Percentiles rank a stretch among this genome's conserved stretches.
Evolutionary conservation across 2,329 filamentous ascomycete genomes (phyloP).

Genomic region (Claviceps monticola): DNA sequence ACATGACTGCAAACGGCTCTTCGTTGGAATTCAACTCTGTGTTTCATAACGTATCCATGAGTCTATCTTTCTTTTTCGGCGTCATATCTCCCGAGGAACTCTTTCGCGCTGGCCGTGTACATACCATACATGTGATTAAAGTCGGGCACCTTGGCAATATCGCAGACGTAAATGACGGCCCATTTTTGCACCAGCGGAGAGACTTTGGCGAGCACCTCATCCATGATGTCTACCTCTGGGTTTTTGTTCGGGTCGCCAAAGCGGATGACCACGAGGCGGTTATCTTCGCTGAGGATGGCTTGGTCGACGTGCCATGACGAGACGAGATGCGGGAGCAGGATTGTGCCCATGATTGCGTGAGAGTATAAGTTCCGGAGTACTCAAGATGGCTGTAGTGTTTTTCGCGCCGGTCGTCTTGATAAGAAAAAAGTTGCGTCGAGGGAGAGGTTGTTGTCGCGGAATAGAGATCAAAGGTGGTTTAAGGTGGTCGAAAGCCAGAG

Average conservation of each 20-base stretch:
- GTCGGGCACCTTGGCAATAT: slow-evolving; percentile 79
- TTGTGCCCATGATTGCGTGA: slow-evolving; percentile 49
- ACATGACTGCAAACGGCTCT: slow-evolving; percentile 90
- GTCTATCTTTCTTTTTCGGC: background rate
- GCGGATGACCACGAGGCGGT: slow-evolving; percentile 83
- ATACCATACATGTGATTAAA: slow-evolving; percentile 88
- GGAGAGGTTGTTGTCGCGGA: too few relatives aligned
- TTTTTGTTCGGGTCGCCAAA: slow-evolving; percentile 59
- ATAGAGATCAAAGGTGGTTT: too few relatives aligned
- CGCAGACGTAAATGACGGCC: slow-evolving; percentile 83
- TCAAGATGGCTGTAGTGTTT: too few relatives aligned
- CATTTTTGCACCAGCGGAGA: slow-evolving; percentile 91
- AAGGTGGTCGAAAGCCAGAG: too few relatives aligned
- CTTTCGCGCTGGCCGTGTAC: slow-evolving; percentile 4
- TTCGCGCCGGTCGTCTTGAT: background rate
- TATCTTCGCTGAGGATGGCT: slow-evolving; percentile 76
- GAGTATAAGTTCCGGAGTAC: too few relatives aligned
- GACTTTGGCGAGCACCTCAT: slow-evolving; percentile 90
- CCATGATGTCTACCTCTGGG: slow-evolving; percentile 62
- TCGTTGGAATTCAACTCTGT: slow-evolving; percentile 7
- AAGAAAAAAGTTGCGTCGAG: background rate
- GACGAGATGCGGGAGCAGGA: slow-evolving; percentile 79
- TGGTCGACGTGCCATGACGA: slow-evolving; percentile 98
- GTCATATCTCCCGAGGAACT: too few relatives aligned
- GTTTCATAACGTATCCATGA: background rate